Conservation (phyloP, 768 basidiomycete genomes). For the Agrocybe praecox region DNA sequence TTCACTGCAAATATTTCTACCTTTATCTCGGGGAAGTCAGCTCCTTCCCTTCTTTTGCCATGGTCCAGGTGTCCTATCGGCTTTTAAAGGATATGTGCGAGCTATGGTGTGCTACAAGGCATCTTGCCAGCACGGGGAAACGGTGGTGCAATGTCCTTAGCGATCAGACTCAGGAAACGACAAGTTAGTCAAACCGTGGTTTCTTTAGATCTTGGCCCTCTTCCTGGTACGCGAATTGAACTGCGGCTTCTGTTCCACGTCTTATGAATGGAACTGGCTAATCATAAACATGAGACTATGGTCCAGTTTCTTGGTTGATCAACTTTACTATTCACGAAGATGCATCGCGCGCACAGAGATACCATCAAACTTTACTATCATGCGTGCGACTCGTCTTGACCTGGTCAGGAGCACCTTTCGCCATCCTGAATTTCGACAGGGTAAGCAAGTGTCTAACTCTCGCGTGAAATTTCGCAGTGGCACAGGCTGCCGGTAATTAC, state of each 20-base stretch:
- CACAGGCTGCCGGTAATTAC: no score
- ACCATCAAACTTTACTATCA: background rate
- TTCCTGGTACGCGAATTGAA: no score
- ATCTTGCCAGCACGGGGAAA: background rate
- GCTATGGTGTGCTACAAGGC: background rate
- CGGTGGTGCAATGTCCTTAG: background rate
- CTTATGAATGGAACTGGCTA: no score
- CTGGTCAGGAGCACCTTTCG: background rate
- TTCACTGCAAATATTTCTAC: background rate
- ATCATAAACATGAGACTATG: no score
- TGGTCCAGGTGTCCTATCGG: background rate
- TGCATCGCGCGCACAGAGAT: background rate
- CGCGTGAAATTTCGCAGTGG: background rate
- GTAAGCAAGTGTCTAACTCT: background rate
- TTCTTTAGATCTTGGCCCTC: no score
- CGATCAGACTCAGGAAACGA: background rate
- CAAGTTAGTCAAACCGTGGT: no score
- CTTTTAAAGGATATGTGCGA: background rate
- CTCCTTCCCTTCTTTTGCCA: background rate
- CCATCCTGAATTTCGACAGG: background rate
- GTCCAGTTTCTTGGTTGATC: background rate
- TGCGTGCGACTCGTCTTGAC: background rate
- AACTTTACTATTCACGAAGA: background rate
- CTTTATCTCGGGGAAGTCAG: background rate
- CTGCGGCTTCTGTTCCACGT: no score